phyloP scores from a whole-genome alignment of 176 grass and related monocot species.

The Oryza longistaminata region DNA sequence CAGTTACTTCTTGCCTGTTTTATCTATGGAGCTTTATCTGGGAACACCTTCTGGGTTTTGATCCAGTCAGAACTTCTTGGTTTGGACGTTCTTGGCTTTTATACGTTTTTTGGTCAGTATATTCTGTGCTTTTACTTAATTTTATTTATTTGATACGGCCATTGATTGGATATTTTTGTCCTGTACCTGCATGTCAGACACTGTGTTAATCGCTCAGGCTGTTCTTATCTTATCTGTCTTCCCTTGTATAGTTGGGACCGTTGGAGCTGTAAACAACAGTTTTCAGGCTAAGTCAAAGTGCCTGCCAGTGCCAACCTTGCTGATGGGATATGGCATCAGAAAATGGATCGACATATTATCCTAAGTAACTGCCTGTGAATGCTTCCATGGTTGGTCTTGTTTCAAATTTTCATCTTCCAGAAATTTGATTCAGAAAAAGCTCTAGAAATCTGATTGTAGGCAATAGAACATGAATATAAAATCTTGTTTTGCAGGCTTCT shows the following conservation, averaged over 20 bases:
- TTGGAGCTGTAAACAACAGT: background rate
- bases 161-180: slow-evolving; percentile 9
- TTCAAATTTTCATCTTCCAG: background rate
- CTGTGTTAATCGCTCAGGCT: background rate
- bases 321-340: slow-evolving; percentile 21
- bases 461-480: background rate
- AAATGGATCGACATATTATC: background rate
- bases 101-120: background rate
- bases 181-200: slow-evolving; percentile 16
- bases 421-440: background rate
- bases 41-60: slow-evolving; percentile 6
- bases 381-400: background rate
- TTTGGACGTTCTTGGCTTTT: slow-evolving; percentile 4
- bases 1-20: slow-evolving; percentile 16
- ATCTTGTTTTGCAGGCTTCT: background rate
- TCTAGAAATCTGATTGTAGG: background rate
- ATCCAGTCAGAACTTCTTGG: slow-evolving; percentile 25
- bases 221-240: background rate
- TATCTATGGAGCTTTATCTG: background rate
- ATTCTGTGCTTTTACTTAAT: background rate
- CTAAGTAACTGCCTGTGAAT: background rate
- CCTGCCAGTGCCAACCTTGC: background rate
- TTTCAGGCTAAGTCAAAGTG: background rate
- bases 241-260: background rate
- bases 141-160: background rate